Percentiles rank a stretch among this genome's conserved stretches.
Evolutionary conservation across 139 green algal species (phyloP).

Genomic region (Nannochloris sp.): DNA sequence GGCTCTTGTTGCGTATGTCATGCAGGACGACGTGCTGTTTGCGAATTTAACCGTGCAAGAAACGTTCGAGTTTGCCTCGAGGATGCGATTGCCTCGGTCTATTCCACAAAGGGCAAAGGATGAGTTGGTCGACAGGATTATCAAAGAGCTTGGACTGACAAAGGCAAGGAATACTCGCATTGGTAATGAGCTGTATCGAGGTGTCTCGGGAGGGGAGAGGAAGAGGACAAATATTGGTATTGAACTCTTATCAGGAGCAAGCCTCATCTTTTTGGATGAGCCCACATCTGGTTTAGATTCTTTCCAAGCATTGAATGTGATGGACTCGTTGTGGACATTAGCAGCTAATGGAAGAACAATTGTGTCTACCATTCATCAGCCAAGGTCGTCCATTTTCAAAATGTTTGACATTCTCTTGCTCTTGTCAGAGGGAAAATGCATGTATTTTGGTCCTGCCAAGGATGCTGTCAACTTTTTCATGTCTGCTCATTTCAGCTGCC

Average conservation of each 20-base stretch:
- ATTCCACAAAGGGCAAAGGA: conserved; percentile 17
- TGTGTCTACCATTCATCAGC: conserved; percentile 50
- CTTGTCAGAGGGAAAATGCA: conserved; percentile 21
- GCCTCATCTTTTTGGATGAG: conserved; percentile 49
- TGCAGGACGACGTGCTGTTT: conserved; percentile 58
- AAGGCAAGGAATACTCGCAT: conserved; percentile 35
- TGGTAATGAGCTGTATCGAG: conserved; percentile 34
- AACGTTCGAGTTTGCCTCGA: conserved; percentile 45
- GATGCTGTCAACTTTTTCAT: conserved; percentile 22
- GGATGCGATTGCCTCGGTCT: conserved; percentile 39
- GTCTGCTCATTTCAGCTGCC: conserved; percentile 15
- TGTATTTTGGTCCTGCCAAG: conserved; percentile 31
- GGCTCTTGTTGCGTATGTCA: conserved; percentile 15
- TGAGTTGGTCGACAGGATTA: conserved; percentile 16
- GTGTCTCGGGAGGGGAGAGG: conserved; percentile 42
- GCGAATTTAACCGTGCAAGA: conserved; percentile 47
- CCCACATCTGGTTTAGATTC: conserved; percentile 42
- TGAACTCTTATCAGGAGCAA: conserved; percentile 35
- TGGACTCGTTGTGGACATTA: conserved; percentile 23
- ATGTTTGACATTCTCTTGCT: conserved; percentile 40
- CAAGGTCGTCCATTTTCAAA: conserved; percentile 28
- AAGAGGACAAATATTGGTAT: conserved; percentile 40
- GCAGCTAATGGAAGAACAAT: conserved; percentile 19
- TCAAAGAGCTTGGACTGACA: conserved; percentile 35
- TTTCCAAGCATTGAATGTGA: conserved; percentile 42